These are phyloP conservation scores for Penicillium coprophilum DNA, from an alignment of 495 filamentous ascomycete genomes.

Conservation along the genomic window DNA sequence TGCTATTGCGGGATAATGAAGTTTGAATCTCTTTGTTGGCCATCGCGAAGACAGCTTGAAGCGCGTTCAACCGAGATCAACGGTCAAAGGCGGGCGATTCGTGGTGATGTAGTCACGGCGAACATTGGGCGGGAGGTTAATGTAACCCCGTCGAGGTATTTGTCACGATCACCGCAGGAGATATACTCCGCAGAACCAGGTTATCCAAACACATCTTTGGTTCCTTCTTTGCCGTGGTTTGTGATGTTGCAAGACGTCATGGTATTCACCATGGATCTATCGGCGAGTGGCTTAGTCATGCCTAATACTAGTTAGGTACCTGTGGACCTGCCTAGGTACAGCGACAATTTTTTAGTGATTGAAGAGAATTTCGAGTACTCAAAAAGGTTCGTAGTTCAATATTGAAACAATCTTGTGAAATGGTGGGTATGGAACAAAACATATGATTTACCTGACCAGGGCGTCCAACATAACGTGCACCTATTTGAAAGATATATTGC, in stretches of 20 bases:
- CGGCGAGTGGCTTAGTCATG: neutral
- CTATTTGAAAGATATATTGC: too few species aligned
- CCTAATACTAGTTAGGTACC: too few species aligned
- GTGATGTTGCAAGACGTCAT: slow-evolving; percentile 6
- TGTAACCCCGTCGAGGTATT: neutral
- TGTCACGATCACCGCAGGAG: neutral
- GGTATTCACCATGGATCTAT: neutral
- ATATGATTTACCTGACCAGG: too few species aligned
- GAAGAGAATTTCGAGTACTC: too few species aligned
- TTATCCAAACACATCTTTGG: neutral
- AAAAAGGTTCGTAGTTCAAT: neutral
- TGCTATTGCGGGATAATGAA: neutral
- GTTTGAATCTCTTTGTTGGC: neutral
- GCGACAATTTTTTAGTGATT: too few species aligned
- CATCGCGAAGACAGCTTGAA: neutral
- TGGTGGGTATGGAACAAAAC: too few species aligned
- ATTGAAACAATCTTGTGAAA: too few species aligned
- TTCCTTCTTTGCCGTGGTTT: neutral
- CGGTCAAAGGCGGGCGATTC: neutral
- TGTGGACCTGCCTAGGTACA: too few species aligned
- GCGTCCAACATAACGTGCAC: too few species aligned
- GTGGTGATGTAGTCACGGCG: neutral
- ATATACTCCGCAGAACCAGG: neutral
- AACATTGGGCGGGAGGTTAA: neutral
- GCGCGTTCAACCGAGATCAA: too few species aligned